A percentile compares a stretch with the other conserved stretches of the same genome.
These are phyloP conservation scores for Pholiota conissans DNA, from an alignment of 768 basidiomycete genomes.

Conservation along the genomic window DNA sequence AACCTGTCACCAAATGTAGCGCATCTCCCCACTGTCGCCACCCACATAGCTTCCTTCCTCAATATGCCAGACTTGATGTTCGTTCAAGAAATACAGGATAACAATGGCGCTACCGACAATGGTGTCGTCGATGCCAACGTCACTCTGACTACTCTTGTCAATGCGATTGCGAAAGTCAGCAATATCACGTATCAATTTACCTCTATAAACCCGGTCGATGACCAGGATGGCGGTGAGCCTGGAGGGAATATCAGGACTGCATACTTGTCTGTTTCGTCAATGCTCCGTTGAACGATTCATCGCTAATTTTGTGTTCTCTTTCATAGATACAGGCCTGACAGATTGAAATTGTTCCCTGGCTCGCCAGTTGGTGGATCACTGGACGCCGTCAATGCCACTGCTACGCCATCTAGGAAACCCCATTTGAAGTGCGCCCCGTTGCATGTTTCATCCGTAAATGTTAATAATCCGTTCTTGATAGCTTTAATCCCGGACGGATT, in stretches of 20 bases:
- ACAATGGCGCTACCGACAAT: constrained; percentile 50
- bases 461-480: constrained; percentile 18
- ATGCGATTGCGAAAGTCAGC: constrained; percentile 44
- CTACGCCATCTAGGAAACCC: constrained; percentile 28
- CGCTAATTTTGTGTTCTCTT: background rate
- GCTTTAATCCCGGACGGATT: constrained; percentile 65
- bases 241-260: constrained; percentile 68
- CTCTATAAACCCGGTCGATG: constrained; percentile 51
- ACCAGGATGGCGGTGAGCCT: constrained; percentile 57
- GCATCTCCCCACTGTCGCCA: constrained; percentile 47
- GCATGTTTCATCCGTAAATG: background rate
- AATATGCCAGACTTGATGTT: constrained; percentile 59
- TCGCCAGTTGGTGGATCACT: constrained; percentile 48
- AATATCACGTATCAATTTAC: constrained; percentile 48
- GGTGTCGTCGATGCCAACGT: constrained; percentile 56
- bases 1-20: constrained; percentile 52
- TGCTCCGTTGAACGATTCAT: background rate
- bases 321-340: constrained; percentile 47
- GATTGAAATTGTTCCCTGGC: constrained; percentile 44
- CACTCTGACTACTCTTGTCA: constrained; percentile 49
- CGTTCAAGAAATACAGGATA: constrained; percentile 66
- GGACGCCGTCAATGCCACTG: constrained; percentile 39
- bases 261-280: constrained; percentile 41
- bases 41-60: constrained; percentile 52
- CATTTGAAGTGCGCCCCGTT: constrained; percentile 38